These are phyloP conservation scores for Gamsiella multidivaricata DNA, from an alignment of 192 early-diverging fungal species.

Conservation along the genomic window DNA sequence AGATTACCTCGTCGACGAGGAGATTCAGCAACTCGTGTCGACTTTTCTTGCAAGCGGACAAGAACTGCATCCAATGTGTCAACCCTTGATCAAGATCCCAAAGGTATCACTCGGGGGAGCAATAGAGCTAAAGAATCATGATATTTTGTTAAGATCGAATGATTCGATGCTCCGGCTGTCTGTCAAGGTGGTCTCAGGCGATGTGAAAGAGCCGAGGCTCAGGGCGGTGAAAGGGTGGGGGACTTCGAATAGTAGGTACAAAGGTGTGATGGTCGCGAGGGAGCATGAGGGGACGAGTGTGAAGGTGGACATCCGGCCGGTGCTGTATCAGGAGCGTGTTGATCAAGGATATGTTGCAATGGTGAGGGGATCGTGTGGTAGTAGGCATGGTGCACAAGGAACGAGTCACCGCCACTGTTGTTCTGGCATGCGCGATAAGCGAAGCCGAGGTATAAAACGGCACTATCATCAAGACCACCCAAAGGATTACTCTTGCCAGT, in stretches of 20 bases:
- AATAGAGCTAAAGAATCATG: slow-evolving; percentile 1
- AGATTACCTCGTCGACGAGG: neutral
- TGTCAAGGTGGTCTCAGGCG: neutral
- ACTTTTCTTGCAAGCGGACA: neutral
- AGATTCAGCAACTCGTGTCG: neutral
- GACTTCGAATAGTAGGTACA: neutral
- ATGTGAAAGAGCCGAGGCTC: neutral
- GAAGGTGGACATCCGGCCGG: neutral
- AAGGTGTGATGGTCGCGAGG: neutral
- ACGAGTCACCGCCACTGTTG: neutral
- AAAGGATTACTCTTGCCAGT: neutral
- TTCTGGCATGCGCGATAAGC: neutral
- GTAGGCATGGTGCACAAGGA: neutral
- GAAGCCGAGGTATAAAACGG: neutral
- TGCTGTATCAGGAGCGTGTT: neutral
- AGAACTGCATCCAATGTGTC: too few species aligned
- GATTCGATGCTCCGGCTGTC: neutral
- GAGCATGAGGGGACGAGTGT: neutral
- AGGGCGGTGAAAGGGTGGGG: neutral
- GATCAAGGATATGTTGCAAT: neutral
- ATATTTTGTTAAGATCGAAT: neutral
- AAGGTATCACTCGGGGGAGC: neutral
- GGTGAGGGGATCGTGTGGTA: neutral
- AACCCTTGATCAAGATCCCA: neutral
- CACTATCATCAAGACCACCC: neutral